These are phyloP conservation scores for Cystoderma amianthinum DNA, from an alignment of 768 basidiomycete genomes.

Conservation along the genomic window DNA sequence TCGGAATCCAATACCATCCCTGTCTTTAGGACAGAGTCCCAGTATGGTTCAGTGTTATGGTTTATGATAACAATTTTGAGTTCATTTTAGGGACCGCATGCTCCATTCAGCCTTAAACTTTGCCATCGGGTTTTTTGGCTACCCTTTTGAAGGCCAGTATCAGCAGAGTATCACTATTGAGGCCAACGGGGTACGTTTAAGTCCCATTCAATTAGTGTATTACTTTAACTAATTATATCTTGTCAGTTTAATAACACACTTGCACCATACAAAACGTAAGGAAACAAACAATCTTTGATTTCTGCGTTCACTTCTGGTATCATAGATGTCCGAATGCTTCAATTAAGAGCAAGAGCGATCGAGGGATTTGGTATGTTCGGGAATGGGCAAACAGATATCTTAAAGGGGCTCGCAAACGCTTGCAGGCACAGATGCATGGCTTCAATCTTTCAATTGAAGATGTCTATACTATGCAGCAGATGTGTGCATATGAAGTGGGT, in stretches of 20 bases:
- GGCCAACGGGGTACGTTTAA: conserved; percentile 37
- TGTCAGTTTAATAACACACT: conserved; percentile 77
- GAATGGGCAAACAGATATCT: conserved; percentile 75
- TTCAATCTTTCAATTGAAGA: conserved; percentile 61
- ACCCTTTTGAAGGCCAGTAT: conserved; percentile 66
- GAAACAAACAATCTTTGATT: neutral
- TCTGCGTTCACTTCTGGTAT: neutral
- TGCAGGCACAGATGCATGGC: conserved; percentile 54
- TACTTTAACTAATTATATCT: conserved; percentile 7
- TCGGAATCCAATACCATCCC: conserved; percentile 54
- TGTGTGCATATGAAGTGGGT: conserved; percentile 79
- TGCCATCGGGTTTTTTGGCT: conserved; percentile 71
- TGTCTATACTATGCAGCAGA: conserved; percentile 70
- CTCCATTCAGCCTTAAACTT: conserved; percentile 58
- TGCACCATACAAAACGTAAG: conserved; percentile 73
- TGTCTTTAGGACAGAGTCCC: conserved; percentile 75
- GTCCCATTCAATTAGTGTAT: neutral
- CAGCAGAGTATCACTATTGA: conserved; percentile 77
- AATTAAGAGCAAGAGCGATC: conserved; percentile 37
- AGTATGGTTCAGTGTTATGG: conserved; percentile 31
- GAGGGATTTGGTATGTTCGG: conserved; percentile 49
- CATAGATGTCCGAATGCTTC: conserved; percentile 59
- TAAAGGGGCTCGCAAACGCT: conserved; percentile 49
- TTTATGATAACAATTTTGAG: neutral
- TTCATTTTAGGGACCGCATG: conserved; percentile 57